Evolutionary conservation across 805 yeast species (phyloP).

Genomic region (Yamadazyma scolyti): DNA sequence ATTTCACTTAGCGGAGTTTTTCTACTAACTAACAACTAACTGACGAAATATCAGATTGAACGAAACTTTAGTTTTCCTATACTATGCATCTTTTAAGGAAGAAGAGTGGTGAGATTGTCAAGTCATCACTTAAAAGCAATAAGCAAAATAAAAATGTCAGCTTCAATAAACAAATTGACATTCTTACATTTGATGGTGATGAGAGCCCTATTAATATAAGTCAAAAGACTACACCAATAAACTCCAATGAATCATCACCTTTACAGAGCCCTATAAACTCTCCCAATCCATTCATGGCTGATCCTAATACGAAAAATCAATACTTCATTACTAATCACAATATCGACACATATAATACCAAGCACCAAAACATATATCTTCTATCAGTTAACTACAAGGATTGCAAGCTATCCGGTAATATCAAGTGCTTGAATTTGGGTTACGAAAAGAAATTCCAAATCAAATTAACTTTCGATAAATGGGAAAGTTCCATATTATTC

Average conservation of each 20-base stretch:
- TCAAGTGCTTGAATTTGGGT: conserved; percentile 22
- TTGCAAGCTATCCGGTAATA: conserved; percentile 8
- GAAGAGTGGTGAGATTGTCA: conserved; percentile 81
- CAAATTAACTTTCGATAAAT: conserved; percentile 49
- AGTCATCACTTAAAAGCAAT: conserved; percentile 57
- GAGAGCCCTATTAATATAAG: conserved; percentile 9
- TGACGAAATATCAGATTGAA: too few relatives aligned
- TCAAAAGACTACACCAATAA: conserved; percentile 3
- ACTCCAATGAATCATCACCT: conserved; percentile 2
- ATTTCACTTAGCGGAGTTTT: too few relatives aligned
- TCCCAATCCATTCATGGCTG: conserved; percentile 3
- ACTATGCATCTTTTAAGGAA: too few relatives aligned
- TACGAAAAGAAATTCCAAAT: conserved; percentile 35
- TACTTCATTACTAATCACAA: conserved; percentile 7
- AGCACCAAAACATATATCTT: conserved; percentile 23
- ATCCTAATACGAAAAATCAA: conserved; percentile 4
- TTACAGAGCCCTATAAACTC: conserved; percentile 1
- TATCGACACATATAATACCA: conserved; percentile 8
- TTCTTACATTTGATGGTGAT: conserved; percentile 59
- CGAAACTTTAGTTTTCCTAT: too few relatives aligned
- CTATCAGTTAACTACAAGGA: conserved; percentile 20
- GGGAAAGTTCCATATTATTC: conserved; percentile 33
- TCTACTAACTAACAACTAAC: too few relatives aligned
- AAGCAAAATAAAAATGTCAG: conserved; percentile 5
- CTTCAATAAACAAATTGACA: conserved; percentile 25